A percentile compares a stretch with the other conserved stretches of the same genome.
phyloP scores from a whole-genome alignment of 2,329 filamentous ascomycete genomes.

The Aspergillus quadricinctus region DNA sequence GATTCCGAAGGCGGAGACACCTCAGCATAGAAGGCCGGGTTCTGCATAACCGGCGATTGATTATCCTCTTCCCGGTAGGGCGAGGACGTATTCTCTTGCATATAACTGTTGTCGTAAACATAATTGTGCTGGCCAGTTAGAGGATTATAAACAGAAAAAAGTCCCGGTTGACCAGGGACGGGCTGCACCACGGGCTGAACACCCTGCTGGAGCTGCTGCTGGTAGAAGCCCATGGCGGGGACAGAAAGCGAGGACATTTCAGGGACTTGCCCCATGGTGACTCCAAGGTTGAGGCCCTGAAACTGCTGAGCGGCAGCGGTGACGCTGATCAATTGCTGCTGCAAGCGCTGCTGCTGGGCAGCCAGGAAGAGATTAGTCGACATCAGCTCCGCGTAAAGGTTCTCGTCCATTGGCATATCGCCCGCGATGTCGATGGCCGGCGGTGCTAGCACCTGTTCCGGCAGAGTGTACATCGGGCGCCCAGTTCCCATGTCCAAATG shows the following conservation, averaged over 20 bases:
- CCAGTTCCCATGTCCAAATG: conserved; percentile 39
- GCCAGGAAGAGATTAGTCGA: conserved; percentile 89
- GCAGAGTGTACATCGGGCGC: conserved; percentile 60
- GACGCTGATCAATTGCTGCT: conserved; percentile 83
- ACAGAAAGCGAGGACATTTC: conserved; percentile 50
- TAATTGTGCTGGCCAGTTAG: conserved; percentile 79
- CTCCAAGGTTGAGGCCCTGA: conserved; percentile 67
- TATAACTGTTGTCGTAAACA: conserved; percentile 65
- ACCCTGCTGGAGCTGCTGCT: conserved; percentile 63
- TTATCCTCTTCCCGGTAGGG: conserved; percentile 32
- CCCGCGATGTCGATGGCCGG: conserved; percentile 69
- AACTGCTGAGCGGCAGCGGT: conserved; percentile 81
- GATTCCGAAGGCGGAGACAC: conserved; percentile 73
- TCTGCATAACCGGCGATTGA: conserved; percentile 50
- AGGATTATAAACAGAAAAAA: conserved; percentile 81
- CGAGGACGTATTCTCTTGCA: conserved; percentile 40
- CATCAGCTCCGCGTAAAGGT: conserved; percentile 80
- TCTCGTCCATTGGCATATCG: conserved; percentile 76
- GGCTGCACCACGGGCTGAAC: conserved; percentile 61
- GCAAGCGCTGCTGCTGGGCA: conserved; percentile 89
- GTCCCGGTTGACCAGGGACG: conserved; percentile 65
- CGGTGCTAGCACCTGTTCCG: conserved; percentile 71
- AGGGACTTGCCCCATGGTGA: conserved; percentile 40
- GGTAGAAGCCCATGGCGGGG: conserved; percentile 55
- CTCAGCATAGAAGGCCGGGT: conserved; percentile 67